phyloP scores from a whole-genome alignment of 75 land plant species.

The Pinus taeda region DNA sequence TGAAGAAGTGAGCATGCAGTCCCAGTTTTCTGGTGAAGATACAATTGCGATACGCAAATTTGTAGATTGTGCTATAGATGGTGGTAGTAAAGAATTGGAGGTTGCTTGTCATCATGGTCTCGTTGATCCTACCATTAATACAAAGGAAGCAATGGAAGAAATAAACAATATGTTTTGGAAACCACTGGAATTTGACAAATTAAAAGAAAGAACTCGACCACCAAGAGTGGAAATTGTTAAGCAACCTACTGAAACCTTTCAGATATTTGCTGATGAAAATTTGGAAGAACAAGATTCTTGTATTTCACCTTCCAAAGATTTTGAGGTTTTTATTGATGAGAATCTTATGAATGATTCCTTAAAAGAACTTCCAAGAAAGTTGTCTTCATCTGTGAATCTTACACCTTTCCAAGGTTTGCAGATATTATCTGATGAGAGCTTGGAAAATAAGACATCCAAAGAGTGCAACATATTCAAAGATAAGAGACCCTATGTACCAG shows the following conservation, averaged over 20 bases:
- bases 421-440: conserved; percentile 5
- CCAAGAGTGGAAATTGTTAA: not conserved
- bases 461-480: conserved; percentile 15
- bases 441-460: conserved; percentile 7
- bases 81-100: conserved; percentile 44
- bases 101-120: conserved; percentile 65
- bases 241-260: conserved; percentile 12
- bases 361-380: not conserved
- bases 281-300: conserved; percentile 6
- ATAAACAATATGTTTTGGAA: conserved; percentile 77
- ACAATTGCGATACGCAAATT: conserved; percentile 46
- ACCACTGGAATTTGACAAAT: conserved; percentile 48
- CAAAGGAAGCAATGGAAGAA: conserved; percentile 76
- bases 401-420: conserved; percentile 7
- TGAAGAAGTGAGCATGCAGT: not conserved
- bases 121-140: conserved; percentile 77
- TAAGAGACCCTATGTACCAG: not conserved
- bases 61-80: conserved; percentile 43
- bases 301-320: not conserved
- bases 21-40: conserved; percentile 32
- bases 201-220: not conserved
- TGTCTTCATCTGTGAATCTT: not conserved
- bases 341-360: not conserved
- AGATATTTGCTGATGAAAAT: conserved; percentile 50
- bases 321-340: conserved; percentile 30